These are phyloP conservation scores for Lasiosphaeria ovina DNA, from an alignment of 495 filamentous ascomycete genomes.

Conservation along the genomic window DNA sequence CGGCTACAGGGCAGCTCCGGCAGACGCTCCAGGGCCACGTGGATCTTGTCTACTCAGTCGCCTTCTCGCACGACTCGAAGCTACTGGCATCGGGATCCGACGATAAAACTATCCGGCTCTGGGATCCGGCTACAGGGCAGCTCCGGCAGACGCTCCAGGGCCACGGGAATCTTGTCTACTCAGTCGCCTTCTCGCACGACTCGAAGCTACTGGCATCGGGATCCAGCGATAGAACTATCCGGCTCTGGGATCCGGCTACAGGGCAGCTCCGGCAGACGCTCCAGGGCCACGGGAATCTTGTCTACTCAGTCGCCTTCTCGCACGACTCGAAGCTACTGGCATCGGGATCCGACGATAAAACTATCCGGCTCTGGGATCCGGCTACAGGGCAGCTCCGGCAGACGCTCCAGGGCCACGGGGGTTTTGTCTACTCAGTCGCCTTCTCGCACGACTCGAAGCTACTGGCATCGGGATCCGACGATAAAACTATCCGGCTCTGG, in stretches of 20 bases:
- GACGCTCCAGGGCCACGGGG: too few relatives aligned
- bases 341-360: too few relatives aligned
- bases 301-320: constrained; percentile 11
- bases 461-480: too few relatives aligned
- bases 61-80: neutral
- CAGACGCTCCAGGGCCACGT: constrained; percentile 2
- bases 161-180: neutral
- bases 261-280: constrained; percentile 4
- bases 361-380: too few relatives aligned
- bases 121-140: neutral
- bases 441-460: too few relatives aligned
- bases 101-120: too few relatives aligned
- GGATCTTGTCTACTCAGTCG: neutral
- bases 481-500: too few relatives aligned
- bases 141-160: constrained; percentile 6
- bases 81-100: neutral
- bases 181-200: neutral
- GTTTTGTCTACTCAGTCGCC: too few relatives aligned
- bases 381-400: too few relatives aligned
- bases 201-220: neutral
- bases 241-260: neutral
- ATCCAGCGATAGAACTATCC: too few relatives aligned
- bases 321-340: too few relatives aligned
- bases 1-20: constrained; percentile 12
- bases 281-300: constrained; percentile 22